A percentile compares a stretch with the other conserved stretches of the same genome.
phyloP scores from a whole-genome alignment of 495 filamentous ascomycete genomes.

The Neurospora sp. region DNA sequence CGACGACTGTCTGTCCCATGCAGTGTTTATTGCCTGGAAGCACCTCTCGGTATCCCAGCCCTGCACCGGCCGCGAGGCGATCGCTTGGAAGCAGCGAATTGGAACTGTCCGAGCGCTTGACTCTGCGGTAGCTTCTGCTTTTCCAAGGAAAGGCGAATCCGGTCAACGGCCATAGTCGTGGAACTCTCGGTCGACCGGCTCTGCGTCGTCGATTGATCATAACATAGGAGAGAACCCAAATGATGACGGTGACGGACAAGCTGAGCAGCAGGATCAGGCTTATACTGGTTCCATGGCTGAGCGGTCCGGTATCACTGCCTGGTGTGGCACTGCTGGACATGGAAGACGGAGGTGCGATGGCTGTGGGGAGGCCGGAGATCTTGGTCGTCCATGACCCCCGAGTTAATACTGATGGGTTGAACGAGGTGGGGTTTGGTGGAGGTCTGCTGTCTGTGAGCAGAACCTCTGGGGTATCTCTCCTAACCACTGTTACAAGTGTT shows the following conservation, averaged over 20 bases:
- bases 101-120: not conserved
- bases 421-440: not conserved
- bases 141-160: too few relatives aligned
- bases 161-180: too few relatives aligned
- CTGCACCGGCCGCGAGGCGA: not conserved
- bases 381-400: not conserved
- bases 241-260: conserved; percentile 17
- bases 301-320: not conserved
- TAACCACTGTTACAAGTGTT: not conserved
- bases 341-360: not conserved
- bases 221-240: conserved; percentile 13
- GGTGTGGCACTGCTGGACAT: not conserved
- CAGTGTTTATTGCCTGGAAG: not conserved
- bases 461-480: not conserved
- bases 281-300: conserved; percentile 15
- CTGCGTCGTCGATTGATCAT: conserved; percentile 15
- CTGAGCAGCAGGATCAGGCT: conserved; percentile 23
- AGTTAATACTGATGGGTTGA: not conserved
- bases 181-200: not conserved
- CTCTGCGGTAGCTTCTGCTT: too few relatives aligned
- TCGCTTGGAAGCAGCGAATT: not conserved
- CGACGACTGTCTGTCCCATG: not conserved
- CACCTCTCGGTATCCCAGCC: not conserved
- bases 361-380: not conserved
- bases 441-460: conserved; percentile 3